Evolutionary conservation across 2,329 filamentous ascomycete species (phyloP).

Genomic region (Davidsoniella eucalypti): DNA sequence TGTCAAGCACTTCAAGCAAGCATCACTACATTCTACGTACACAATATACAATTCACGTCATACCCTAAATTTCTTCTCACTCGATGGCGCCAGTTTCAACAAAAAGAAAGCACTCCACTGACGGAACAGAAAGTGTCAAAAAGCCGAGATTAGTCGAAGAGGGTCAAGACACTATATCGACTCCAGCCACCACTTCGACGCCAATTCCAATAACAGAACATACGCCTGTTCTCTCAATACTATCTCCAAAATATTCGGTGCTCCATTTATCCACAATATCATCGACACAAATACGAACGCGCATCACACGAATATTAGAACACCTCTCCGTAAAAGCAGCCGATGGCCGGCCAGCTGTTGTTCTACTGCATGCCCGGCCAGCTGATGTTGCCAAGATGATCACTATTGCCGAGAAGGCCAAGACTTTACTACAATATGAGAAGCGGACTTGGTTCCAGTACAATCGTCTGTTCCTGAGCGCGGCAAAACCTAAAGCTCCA

Average conservation of each 20-base stretch:
- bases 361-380: conserved; percentile 35
- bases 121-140: not conserved
- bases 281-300: conserved; percentile 41
- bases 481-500: conserved; percentile 15
- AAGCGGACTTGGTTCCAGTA: conserved; percentile 38
- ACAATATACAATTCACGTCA: too few relatives aligned
- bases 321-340: conserved; percentile 23
- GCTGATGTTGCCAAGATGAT: conserved; percentile 46
- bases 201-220: conserved; percentile 1
- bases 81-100: not conserved
- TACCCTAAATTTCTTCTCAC: too few relatives aligned
- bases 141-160: conserved; percentile 1
- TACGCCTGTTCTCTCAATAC: not conserved
- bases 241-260: conserved; percentile 25
- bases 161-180: not conserved
- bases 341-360: conserved; percentile 18
- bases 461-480: conserved; percentile 37
- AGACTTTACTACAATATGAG: conserved; percentile 34
- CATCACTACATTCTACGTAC: too few relatives aligned
- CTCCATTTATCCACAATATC: conserved; percentile 39
- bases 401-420: conserved; percentile 49
- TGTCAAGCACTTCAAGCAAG: too few relatives aligned
- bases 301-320: conserved; percentile 27
- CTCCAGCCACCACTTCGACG: not conserved
- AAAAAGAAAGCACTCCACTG: conserved; percentile 7